Evolutionary conservation across 1,139 yeast species (phyloP).

Genomic region (Pichia inconspicua): DNA sequence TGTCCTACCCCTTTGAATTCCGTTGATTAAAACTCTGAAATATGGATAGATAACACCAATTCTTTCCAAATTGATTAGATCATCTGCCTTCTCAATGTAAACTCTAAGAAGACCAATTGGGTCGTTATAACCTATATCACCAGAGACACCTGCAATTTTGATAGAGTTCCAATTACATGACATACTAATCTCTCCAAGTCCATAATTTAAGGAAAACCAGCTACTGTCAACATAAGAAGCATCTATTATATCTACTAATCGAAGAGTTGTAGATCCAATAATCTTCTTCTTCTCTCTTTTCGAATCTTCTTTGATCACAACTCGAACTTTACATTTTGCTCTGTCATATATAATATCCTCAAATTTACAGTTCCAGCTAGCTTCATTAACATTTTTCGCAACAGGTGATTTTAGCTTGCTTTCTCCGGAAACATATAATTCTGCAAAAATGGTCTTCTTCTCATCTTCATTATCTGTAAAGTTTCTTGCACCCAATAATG

Average conservation of each 20-base stretch:
- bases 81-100: conserved; percentile 60
- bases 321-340: conserved; percentile 57
- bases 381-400: conserved; percentile 55
- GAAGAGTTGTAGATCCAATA: conserved; percentile 54
- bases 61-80: conserved; percentile 74
- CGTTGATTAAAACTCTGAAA: conserved; percentile 69
- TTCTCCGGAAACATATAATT: conserved; percentile 58
- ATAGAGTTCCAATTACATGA: conserved; percentile 83
- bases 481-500: conserved; percentile 45
- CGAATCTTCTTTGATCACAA: conserved; percentile 54
- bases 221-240: conserved; percentile 69
- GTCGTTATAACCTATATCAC: conserved; percentile 74
- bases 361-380: conserved; percentile 56
- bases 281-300: conserved; percentile 38
- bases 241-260: conserved; percentile 65
- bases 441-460: conserved; percentile 59
- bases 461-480: conserved; percentile 32
- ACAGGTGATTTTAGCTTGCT: conserved; percentile 48
- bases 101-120: conserved; percentile 90
- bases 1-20: conserved; percentile 72
- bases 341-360: conserved; percentile 75
- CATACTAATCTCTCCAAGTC: conserved; percentile 65
- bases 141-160: conserved; percentile 49
- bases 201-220: conserved; percentile 61
- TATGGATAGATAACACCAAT: conserved; percentile 93